Conservation (phyloP, 805 yeast species). For the Zygosaccharomyces gambellarensis region DNA sequence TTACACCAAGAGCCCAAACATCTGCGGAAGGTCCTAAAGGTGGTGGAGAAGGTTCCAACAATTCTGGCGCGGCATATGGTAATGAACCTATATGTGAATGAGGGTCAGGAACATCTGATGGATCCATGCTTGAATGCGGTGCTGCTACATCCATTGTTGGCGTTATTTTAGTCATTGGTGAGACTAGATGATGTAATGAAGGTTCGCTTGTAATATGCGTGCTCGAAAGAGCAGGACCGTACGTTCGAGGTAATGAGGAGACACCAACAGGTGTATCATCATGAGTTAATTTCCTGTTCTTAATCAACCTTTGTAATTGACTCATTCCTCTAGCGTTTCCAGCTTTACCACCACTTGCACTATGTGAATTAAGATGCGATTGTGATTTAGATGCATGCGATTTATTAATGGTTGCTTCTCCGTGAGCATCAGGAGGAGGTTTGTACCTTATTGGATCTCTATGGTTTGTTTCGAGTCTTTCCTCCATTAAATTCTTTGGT, state of each 20-base stretch:
- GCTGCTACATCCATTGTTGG: constrained; percentile 13
- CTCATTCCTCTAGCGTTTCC: constrained; percentile 1
- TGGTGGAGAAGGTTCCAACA: constrained; percentile 59
- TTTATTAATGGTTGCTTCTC: constrained; percentile 16
- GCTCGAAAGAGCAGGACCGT: constrained; percentile 31
- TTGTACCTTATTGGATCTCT: constrained; percentile 12
- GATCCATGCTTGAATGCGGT: constrained; percentile 9
- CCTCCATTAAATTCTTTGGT: not conserved
- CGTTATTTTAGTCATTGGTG: constrained; percentile 8
- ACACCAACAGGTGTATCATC: constrained; percentile 35
- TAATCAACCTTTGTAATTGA: constrained; percentile 23
- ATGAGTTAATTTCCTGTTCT: constrained; percentile 28
- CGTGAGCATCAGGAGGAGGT: constrained; percentile 10
- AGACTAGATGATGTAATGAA: constrained; percentile 10
- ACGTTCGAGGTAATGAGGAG: constrained; percentile 24
- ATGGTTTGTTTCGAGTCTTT: not conserved
- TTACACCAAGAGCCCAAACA: constrained; percentile 87
- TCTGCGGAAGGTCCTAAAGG: constrained; percentile 65
- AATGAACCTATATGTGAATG: constrained; percentile 79
- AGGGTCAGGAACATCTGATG: constrained; percentile 35
- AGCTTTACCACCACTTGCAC: not conserved
- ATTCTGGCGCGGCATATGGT: constrained; percentile 90
- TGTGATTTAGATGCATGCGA: constrained; percentile 36
- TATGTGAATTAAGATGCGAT: constrained; percentile 23
- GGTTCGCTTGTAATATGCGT: constrained; percentile 14